Percentiles rank a stretch among this genome's conserved stretches.
These are phyloP conservation scores for Achaetomium macrosporum DNA, from an alignment of 2,329 filamentous ascomycete genomes.

Conservation along the genomic window DNA sequence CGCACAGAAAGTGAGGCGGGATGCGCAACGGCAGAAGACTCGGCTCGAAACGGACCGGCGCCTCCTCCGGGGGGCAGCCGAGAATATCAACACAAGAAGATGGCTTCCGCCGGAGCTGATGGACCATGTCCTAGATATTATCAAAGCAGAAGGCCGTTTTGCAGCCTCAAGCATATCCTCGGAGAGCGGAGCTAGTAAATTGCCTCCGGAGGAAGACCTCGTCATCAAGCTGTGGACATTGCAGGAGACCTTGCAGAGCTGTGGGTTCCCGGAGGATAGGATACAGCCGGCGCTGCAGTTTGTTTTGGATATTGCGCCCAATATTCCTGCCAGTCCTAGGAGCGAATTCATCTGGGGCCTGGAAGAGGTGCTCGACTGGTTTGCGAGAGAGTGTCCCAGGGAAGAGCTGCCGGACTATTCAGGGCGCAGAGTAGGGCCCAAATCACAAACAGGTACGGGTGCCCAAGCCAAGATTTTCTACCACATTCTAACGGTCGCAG, in stretches of 20 bases:
- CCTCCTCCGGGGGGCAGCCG: constrained; percentile 71
- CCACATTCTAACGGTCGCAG: constrained; percentile 26
- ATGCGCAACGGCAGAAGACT: constrained; percentile 68
- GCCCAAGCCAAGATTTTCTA: background rate
- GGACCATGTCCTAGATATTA: constrained; percentile 69
- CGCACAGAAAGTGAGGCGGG: constrained; percentile 69
- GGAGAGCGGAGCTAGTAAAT: constrained; percentile 45
- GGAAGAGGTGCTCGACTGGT: constrained; percentile 83
- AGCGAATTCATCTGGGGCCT: constrained; percentile 74
- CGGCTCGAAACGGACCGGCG: constrained; percentile 82
- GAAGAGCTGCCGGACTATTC: constrained; percentile 70
- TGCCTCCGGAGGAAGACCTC: constrained; percentile 69
- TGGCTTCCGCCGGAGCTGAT: constrained; percentile 79
- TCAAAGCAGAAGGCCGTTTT: constrained; percentile 59
- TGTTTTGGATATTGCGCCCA: constrained; percentile 61
- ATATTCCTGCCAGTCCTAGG: constrained; percentile 47
- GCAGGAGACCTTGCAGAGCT: constrained; percentile 61
- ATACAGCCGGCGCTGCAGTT: constrained; percentile 60
- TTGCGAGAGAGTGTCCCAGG: constrained; percentile 67
- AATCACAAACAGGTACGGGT: constrained; percentile 30
- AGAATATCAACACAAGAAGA: constrained; percentile 63
- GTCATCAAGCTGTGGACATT: constrained; percentile 79
- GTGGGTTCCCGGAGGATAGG: constrained; percentile 61
- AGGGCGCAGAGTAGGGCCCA: constrained; percentile 36
- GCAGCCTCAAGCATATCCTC: constrained; percentile 44